Conservation (phyloP, 2,329 filamentous ascomycete species). For the Zelopaecilomyces penicillatus region DNA sequence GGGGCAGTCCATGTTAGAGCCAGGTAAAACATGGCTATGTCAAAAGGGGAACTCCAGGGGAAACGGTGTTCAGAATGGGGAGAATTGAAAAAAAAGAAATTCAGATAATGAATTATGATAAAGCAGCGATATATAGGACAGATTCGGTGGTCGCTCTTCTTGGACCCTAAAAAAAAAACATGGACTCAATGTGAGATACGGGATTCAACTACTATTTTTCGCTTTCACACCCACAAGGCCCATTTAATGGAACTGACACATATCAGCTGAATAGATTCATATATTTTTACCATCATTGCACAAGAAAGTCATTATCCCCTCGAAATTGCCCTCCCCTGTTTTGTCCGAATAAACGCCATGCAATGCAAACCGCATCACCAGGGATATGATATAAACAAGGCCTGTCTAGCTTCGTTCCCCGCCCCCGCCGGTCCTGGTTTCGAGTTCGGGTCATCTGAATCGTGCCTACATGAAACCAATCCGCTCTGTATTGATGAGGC, state of each 20-base stretch:
- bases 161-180: no score
- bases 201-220: no score
- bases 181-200: no score
- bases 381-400: constrained; percentile 8
- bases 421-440: no score
- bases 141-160: no score
- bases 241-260: no score
- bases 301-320: constrained; percentile 3
- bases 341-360: constrained; percentile 27
- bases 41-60: no score
- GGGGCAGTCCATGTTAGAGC: constrained; percentile 2
- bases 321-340: constrained; percentile 19
- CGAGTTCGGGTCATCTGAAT: no score
- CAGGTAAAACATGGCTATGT: constrained; percentile 13
- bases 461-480: no score
- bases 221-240: no score
- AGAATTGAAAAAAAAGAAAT: not conserved
- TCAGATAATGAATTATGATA: not conserved
- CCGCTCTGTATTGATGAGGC: not conserved
- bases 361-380: constrained; percentile 32
- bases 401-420: constrained; percentile 4
- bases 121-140: no score
- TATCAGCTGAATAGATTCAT: not conserved
- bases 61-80: not conserved
- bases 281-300: constrained; percentile 6